Evolutionary conservation across 768 basidiomycete species (phyloP).

Genomic region (Phylloporus rhodoxanthus): DNA sequence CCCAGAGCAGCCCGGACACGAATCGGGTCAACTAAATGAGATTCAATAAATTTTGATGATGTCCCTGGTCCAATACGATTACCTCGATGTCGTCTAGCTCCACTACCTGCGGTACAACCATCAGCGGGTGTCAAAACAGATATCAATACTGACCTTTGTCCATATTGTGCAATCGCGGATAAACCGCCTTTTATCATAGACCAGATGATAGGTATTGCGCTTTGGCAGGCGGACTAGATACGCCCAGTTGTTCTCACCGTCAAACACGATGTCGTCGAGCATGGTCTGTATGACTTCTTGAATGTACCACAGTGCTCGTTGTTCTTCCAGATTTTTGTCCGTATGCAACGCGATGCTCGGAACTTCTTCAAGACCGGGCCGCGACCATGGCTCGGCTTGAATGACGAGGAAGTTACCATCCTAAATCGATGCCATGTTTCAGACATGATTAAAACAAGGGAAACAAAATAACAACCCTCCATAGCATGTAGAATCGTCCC

Average conservation of each 20-base stretch:
- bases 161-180: constrained; percentile 23
- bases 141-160: constrained; percentile 21
- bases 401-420: constrained; percentile 25
- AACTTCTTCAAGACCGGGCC: constrained; percentile 1
- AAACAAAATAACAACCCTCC: constrained; percentile 9
- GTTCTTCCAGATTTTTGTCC: constrained; percentile 12
- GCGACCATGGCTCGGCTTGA: constrained; percentile 29
- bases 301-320: constrained; percentile 19
- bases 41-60: background rate
- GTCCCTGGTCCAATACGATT: background rate
- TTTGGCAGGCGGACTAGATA: constrained; percentile 27
- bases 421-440: constrained; percentile 11
- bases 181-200: constrained; percentile 22
- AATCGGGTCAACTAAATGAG: constrained; percentile 24
- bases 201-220: constrained; percentile 21
- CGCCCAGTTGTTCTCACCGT: constrained; percentile 31
- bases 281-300: constrained; percentile 31
- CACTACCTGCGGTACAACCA: constrained; percentile 17
- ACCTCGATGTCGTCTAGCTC: constrained; percentile 31
- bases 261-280: constrained; percentile 27
- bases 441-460: background rate
- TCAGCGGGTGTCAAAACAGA: constrained; percentile 4
- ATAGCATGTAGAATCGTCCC: constrained; percentile 24
- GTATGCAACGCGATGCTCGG: background rate
- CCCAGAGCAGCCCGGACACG: constrained; percentile 17